Evolutionary conservation across 2,329 filamentous ascomycete genomes (phyloP).

Genomic region (Sporothrix curviconia): DNA sequence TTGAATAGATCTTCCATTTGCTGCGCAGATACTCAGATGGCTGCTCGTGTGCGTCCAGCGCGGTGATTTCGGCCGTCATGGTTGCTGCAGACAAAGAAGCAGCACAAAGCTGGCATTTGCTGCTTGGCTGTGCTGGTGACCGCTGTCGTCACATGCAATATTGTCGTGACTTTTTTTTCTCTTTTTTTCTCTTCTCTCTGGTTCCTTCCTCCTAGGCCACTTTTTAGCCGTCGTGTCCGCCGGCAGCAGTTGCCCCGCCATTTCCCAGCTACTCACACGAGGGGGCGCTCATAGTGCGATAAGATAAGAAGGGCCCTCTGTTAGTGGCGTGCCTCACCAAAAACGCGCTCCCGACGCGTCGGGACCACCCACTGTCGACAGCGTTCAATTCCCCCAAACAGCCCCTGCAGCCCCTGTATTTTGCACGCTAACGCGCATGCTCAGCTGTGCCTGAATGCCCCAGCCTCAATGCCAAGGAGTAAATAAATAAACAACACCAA

Average conservation of each 20-base stretch:
- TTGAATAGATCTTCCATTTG: constrained; percentile 70
- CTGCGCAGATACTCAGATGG: constrained; percentile 64
- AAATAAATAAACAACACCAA: constrained; percentile 15
- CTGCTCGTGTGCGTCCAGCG: constrained; percentile 69
- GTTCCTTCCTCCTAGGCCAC: not conserved
- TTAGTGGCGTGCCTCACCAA: not conserved
- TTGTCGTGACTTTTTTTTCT: not conserved
- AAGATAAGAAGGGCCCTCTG: not conserved
- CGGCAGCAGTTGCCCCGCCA: constrained; percentile 13
- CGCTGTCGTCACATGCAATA: not conserved
- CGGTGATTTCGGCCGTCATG: constrained; percentile 39
- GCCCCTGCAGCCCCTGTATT: not conserved
- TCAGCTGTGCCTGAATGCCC: not conserved
- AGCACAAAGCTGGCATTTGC: not conserved
- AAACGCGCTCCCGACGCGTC: constrained; percentile 14
- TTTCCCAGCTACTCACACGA: too few relatives aligned
- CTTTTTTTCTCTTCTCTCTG: not conserved
- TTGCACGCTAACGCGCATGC: not conserved
- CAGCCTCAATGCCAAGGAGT: not conserved
- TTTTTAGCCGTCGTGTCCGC: not conserved
- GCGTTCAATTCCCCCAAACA: not conserved
- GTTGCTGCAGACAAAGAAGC: not conserved
- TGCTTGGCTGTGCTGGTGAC: not conserved
- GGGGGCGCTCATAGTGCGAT: not conserved
- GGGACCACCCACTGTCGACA: not conserved